These are phyloP conservation scores for Plicaturopsis crispa DNA, from an alignment of 768 basidiomycete species.

Conservation along the genomic window DNA sequence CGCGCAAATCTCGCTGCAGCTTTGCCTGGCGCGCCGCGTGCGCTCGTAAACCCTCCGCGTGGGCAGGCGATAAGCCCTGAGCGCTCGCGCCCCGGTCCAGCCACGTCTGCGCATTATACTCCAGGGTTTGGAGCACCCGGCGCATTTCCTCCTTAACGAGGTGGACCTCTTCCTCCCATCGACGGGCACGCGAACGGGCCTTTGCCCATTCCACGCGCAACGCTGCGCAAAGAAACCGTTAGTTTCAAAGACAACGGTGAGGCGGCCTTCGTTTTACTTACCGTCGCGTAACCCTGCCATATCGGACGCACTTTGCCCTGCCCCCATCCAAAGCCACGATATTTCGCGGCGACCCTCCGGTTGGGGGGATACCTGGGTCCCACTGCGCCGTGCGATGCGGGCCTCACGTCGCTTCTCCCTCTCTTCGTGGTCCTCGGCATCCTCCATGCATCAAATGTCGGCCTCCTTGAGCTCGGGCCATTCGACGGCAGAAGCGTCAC, in stretches of 20 bases:
- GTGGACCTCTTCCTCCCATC: slow-evolving; percentile 15
- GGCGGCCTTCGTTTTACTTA: no score
- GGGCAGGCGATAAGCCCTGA: no score
- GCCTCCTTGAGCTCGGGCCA: slow-evolving; percentile 7
- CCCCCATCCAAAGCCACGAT: slow-evolving; percentile 17
- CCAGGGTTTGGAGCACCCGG: slow-evolving; percentile 5
- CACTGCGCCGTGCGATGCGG: no score
- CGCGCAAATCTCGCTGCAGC: no score
- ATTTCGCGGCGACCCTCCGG: slow-evolving; percentile 13
- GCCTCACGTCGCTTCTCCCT: background rate
- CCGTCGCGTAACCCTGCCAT: no score
- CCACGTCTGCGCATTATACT: slow-evolving; percentile 12
- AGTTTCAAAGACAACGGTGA: no score
- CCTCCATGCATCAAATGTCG: slow-evolving; percentile 9
- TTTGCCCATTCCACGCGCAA: slow-evolving; percentile 10
- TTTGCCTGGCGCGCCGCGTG: no score
- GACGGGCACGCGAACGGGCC: slow-evolving; percentile 8
- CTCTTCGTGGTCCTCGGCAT: slow-evolving; percentile 2
- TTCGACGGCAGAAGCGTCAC: slow-evolving; percentile 10
- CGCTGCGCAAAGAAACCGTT: no score
- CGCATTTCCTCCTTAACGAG: slow-evolving; percentile 20
- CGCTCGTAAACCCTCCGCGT: no score
- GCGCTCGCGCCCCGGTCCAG: no score
- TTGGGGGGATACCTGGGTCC: no score
- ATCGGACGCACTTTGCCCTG: no score